Base-by-base conservation (phyloP, 768 basidiomycete species). In the Serendipita sp. region DNA sequence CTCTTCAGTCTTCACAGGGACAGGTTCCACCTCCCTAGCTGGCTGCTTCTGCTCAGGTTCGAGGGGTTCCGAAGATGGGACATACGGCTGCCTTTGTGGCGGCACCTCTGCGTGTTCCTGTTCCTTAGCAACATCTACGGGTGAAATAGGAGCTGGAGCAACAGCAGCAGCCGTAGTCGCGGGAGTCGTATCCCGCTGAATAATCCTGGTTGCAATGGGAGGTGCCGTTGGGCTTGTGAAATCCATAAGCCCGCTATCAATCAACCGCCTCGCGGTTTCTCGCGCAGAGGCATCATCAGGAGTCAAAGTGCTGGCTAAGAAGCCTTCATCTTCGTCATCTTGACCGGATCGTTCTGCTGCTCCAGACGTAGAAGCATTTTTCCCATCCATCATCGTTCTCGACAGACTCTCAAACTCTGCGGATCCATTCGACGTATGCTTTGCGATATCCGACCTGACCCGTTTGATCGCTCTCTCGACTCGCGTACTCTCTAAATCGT, bases 401-500 rank as follows among this genome's bases (percentile, higher is more conserved):
- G 16, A 16, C 56, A 32, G 7, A 28, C 56, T 41, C 38, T 41
- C 23, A 36, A 52, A 35, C 7, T 51, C 30, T n/a, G 7, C 30
- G 16, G 48, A 32, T n/a, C 18, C n/a, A 32, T 51, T 51, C 7
- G 48, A 8, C 1, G 48, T 51, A 51, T 92, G 89, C 10, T 84
- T 84, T 8, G 87, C 89, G 23, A 91, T 77, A 75, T 94, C 91
- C 51, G 88, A 90, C 64, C 89, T 78, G 18, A 90, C 88, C 34
- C 89, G 84, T 76, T 91, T 91, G 75, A 93, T 88, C 3, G 91
- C 87, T 68, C 89, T 80, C 76, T 93, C 90, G 45, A 88, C 84
- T 48, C 91, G 83, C 3, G 85, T 85, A 69, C 89, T 91, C 76
- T 93, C 85, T 62, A 94, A 74, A 73, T 95, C 92, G 70, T 94